Evolutionary conservation across 148 eudicot species (phyloP), one percentile per base, ranked within the genome.

Genomic region (Bassia scoparia): DNA sequence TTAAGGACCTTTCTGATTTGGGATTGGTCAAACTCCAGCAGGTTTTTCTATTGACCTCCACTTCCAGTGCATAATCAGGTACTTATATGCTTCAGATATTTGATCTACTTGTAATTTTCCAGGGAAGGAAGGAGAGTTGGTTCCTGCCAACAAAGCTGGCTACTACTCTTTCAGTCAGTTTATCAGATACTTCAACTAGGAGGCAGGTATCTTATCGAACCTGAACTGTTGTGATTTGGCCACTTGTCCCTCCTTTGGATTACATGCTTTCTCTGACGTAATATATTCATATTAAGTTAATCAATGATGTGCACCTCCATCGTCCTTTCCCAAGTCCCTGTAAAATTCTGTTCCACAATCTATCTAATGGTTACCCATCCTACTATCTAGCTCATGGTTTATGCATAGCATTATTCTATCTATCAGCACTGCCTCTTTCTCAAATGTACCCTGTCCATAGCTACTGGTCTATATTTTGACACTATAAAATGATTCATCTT

Each of bases 111-210:
- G 62, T 74, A 30, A 63, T 69, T 72, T 67, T 81, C 54, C 80
- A 95, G 99, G 99, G 98, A 46, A 89, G 88, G 87, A 95, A 88
- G 77, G 99, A 95, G 35, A 83, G 99, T 77, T 95, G 99, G 99
- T 95, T 95, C 74, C 73, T 95, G 67, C 99, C 97, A 23, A 95
- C 99, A 38, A 89, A 91, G 80, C 77, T 95, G 58, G 97, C 90
- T 52, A 95, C 97, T 49, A 91, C 89, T 74, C 89, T 95, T 62
- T 95, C 97, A 59, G 86, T 88, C 78, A 91, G 97, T 83, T 84
- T 95, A 73, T 85, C 99, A 35, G 99, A 91, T 79, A 69, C 93
- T 67, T 79, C 99, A 52, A 75, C 92, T 55, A 87, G 97, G 76
- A 95, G 88, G 72, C 87, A 91, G 97, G 97, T 95, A 82, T 70